These are phyloP conservation scores for Aspergillus nanangensis DNA, from an alignment of 495 filamentous ascomycete genomes.

Conservation along the genomic window DNA sequence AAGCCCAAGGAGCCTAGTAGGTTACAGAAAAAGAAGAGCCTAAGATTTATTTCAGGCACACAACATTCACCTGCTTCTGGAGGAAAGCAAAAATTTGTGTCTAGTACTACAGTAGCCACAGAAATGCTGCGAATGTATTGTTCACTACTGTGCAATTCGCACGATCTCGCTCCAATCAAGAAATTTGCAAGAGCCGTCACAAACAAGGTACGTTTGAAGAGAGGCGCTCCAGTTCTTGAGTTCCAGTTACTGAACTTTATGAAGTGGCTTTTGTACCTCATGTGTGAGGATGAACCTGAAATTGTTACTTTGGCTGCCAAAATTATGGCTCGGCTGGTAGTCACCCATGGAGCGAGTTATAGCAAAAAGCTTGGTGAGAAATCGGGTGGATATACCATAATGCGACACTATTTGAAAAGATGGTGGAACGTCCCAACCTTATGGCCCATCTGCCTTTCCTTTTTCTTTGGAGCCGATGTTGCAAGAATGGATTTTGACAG, in stretches of 20 bases:
- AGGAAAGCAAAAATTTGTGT: constrained; percentile 27
- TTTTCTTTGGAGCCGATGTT: constrained; percentile 81
- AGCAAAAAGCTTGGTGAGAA: constrained; percentile 80
- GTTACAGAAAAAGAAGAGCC: constrained; percentile 50
- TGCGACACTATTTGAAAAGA: constrained; percentile 72
- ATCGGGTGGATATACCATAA: constrained; percentile 78
- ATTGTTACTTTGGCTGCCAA: constrained; percentile 78
- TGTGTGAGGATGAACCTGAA: constrained; percentile 81
- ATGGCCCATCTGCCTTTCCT: constrained; percentile 87
- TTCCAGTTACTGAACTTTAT: constrained; percentile 8
- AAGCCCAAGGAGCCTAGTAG: constrained; percentile 43
- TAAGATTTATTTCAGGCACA: constrained; percentile 29
- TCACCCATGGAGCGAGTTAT: constrained; percentile 73
- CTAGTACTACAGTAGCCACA: constrained; percentile 57
- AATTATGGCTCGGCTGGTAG: constrained; percentile 81
- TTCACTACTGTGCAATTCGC: constrained; percentile 72
- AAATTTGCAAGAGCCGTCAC: constrained; percentile 95
- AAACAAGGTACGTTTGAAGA: constrained; percentile 67
- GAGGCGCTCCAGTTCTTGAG: background rate
- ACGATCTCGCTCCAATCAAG: constrained; percentile 59
- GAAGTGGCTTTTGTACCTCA: constrained; percentile 91
- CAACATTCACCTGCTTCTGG: constrained; percentile 21
- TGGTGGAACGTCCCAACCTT: constrained; percentile 86
- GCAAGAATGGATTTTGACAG: constrained; percentile 67
- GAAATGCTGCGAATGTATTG: constrained; percentile 78